These are phyloP conservation scores for Pythium aquatile DNA, from an alignment of 352 stramenopile species.

Conservation along the genomic window DNA sequence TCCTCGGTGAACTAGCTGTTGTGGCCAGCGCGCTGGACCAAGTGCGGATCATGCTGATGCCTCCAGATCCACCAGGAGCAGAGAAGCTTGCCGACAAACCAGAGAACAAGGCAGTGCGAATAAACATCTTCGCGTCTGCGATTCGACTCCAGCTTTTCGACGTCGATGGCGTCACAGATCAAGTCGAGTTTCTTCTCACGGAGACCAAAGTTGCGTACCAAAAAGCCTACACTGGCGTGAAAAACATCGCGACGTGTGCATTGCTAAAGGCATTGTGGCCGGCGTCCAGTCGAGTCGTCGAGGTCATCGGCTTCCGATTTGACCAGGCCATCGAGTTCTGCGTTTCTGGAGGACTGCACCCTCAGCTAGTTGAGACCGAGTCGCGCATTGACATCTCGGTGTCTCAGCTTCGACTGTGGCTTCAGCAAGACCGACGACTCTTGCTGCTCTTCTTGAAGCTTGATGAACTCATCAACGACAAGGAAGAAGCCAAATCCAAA, in stretches of 20 bases:
- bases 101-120: neutral
- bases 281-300: constrained; percentile 19
- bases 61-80: constrained; percentile 1
- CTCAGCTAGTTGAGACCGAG: constrained; percentile 7
- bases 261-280: constrained; percentile 22
- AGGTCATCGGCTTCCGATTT: constrained; percentile 25
- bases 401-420: constrained; percentile 29
- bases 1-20: constrained; percentile 22
- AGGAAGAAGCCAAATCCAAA: neutral
- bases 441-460: constrained; percentile 48
- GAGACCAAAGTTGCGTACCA: constrained; percentile 19
- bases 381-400: constrained; percentile 16
- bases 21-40: constrained; percentile 36
- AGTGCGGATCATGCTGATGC: constrained; percentile 36
- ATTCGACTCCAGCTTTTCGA: constrained; percentile 13
- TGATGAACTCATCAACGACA: constrained; percentile 42
- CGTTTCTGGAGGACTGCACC: constrained; percentile 1
- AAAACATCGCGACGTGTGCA: constrained; percentile 11
- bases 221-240: neutral
- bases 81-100: neutral
- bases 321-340: constrained; percentile 26
- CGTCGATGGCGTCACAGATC: constrained; percentile 10
- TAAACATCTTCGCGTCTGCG: constrained; percentile 7
- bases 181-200: constrained; percentile 14
- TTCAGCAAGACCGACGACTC: constrained; percentile 36